Base-by-base conservation (phyloP, 2,329 filamentous ascomycete species). In the Cytospora piceicola region DNA sequence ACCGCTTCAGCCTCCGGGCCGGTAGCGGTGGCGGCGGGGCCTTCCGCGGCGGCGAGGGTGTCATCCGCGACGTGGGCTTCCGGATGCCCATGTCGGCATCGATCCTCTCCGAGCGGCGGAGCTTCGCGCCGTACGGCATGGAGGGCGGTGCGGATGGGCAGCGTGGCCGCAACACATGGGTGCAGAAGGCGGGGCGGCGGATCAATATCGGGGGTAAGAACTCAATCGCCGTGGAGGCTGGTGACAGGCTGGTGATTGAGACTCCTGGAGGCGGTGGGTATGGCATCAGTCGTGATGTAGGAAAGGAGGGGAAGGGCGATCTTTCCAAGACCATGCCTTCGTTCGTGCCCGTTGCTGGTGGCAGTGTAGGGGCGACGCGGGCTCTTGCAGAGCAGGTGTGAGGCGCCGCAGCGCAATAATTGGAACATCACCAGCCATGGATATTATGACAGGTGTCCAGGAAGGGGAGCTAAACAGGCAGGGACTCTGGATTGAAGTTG, bases 221-320 rank as follows among this genome's bases (percentile, higher is more conserved):
- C 5, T 73, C 9, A 67, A 74, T 55, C 66, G 75, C 4, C 65
- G 70, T 32, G 58, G 77, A 9, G 24, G 66, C 14, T 68, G 76
- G 77, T 0, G 77, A 78, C 67, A 71, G 72, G 17, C 70, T 77
- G n/a, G 74, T 76, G 53, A 70, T 77, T 4, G 75, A 77, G n/a
- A 76, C 75, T 0, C 76, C 76, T 2, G 75, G 75, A 1, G 75
- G 75, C 0, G 75, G 75, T 11, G 75, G 67, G 57, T 70, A 68
- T 24, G 58, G 34, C 5, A 22, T 34, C 1, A 20, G 36, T 17
- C 30, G 24, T 3, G 32, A 20, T 9, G 27, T 6, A 17, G 14
- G 22, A 17, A 6, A 57, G 14, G 29, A 24, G 2, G 24, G 29
- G 34, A 14, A 54, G 30, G 27, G 27, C 27, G 27, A 29, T 5